Evolutionary conservation across 495 filamentous ascomycete genomes (phyloP).

Genomic region (Penicillium atrosanguineum): DNA sequence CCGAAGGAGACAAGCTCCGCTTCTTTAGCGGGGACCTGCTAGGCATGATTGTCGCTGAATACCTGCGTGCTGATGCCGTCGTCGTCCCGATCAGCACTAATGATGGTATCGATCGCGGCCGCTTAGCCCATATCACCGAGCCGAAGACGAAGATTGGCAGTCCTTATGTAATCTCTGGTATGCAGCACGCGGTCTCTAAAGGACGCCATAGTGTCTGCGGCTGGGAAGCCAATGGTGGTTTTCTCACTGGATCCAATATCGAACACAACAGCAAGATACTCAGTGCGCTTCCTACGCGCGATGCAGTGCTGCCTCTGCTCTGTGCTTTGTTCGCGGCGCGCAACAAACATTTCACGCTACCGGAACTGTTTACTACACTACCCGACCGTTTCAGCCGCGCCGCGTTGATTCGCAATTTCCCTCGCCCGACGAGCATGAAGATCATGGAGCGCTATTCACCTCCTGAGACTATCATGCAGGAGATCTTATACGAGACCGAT

Average conservation of each 20-base stretch:
- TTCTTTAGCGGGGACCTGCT: slow-evolving; percentile 29
- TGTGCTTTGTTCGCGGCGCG: slow-evolving; percentile 19
- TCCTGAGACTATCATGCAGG: not conserved
- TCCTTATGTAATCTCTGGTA: slow-evolving; percentile 29
- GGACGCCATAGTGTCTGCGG: slow-evolving; percentile 20
- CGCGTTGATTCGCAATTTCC: slow-evolving; percentile 26
- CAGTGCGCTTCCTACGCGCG: slow-evolving; percentile 26
- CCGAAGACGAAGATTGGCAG: slow-evolving; percentile 29
- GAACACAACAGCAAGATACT: slow-evolving; percentile 17
- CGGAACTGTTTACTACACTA: slow-evolving; percentile 17
- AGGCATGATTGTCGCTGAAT: slow-evolving; percentile 26
- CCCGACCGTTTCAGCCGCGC: slow-evolving; percentile 23
- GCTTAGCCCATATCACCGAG: slow-evolving; percentile 12
- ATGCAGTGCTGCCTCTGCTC: slow-evolving; percentile 23
- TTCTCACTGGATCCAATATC: slow-evolving; percentile 28
- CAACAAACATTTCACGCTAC: slow-evolving; percentile 6
- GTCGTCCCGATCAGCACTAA: slow-evolving; percentile 30
- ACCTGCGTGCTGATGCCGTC: slow-evolving; percentile 21
- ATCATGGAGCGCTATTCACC: slow-evolving; percentile 24
- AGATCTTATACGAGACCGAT: not conserved
- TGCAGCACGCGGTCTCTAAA: slow-evolving; percentile 20
- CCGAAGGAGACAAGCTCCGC: slow-evolving; percentile 17
- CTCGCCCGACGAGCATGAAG: slow-evolving; percentile 25
- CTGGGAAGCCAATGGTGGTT: slow-evolving; percentile 31
- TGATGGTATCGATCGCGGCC: slow-evolving; percentile 26